phyloP scores from a whole-genome alignment of 495 filamentous ascomycete species.

The Talaromyces thailandensis region DNA sequence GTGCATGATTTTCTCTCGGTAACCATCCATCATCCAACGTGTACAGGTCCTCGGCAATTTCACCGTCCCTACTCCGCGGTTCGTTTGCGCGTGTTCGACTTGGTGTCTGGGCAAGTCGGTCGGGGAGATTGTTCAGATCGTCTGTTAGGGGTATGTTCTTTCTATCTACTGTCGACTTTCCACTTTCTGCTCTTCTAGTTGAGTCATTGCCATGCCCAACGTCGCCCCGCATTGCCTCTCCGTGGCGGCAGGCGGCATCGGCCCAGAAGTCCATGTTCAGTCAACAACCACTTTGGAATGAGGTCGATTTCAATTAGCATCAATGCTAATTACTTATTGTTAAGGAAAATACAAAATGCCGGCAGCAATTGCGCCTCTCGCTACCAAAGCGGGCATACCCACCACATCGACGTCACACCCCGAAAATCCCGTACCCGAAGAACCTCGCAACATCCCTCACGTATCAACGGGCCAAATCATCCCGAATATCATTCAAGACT shows the following conservation, averaged over 20 bases:
- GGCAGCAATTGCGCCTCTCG: conserved; percentile 17
- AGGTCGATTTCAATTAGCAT: too few species aligned
- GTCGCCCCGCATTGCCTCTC: not conserved
- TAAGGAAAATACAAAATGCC: conserved; percentile 9
- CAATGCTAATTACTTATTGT: not conserved
- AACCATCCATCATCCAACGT: not conserved
- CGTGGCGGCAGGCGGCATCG: not conserved
- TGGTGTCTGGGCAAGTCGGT: not conserved
- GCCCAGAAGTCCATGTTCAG: not conserved
- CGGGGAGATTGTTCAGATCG: not conserved
- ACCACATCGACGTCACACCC: conserved; percentile 44
- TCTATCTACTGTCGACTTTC: not conserved
- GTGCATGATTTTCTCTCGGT: not conserved
- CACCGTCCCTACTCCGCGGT: not conserved
- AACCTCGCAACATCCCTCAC: conserved; percentile 35
- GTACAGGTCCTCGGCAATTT: not conserved
- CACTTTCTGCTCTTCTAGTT: too few species aligned
- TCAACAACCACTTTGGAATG: not conserved
- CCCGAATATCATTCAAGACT: not conserved
- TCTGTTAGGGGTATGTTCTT: not conserved
- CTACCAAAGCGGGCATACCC: conserved; percentile 19
- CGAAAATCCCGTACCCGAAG: conserved; percentile 47
- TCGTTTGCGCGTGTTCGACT: not conserved
- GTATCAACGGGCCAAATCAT: conserved; percentile 19
- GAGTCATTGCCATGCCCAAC: not conserved